Percentiles rank a stretch among this genome's conserved stretches.
These are phyloP conservation scores for Xylaria sp. DNA, from an alignment of 2,329 filamentous ascomycete genomes.

Conservation along the genomic window DNA sequence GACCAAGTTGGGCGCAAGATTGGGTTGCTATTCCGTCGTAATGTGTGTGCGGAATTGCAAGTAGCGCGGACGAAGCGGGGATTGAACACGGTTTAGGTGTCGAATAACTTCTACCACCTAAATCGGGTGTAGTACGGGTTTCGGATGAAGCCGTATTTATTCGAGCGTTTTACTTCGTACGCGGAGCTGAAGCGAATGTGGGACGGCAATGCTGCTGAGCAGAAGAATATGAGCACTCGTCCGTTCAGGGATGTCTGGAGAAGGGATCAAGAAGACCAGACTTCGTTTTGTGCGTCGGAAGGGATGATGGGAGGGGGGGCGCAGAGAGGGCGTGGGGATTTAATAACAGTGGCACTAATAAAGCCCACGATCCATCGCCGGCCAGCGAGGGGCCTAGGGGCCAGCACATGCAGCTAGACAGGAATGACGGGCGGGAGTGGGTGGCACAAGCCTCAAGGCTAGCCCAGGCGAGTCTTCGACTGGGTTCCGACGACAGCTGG, in stretches of 20 bases:
- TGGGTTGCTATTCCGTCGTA: slow-evolving; percentile 32
- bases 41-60: slow-evolving; percentile 29
- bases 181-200: background rate
- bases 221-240: slow-evolving; percentile 19
- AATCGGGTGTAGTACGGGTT: background rate
- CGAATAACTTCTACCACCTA: background rate
- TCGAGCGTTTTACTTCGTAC: background rate
- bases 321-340: slow-evolving; percentile 29
- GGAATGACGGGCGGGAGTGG: slow-evolving; percentile 23
- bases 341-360: slow-evolving; percentile 33
- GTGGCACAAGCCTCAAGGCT: slow-evolving; percentile 32
- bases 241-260: slow-evolving; percentile 17
- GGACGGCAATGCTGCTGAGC: background rate
- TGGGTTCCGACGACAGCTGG: background rate
- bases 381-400: slow-evolving; percentile 28
- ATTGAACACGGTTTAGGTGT: slow-evolving; percentile 1
- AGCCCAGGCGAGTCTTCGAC: slow-evolving; percentile 7
- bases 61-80: slow-evolving; percentile 26
- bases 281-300: slow-evolving; percentile 25
- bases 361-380: slow-evolving; percentile 26
- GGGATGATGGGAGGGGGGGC: slow-evolving; percentile 23
- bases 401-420: slow-evolving; percentile 22
- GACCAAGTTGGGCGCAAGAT: slow-evolving; percentile 37
- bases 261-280: slow-evolving; percentile 27
- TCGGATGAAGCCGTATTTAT: background rate